Base-by-base conservation (phyloP, 2,329 filamentous ascomycete species). In the Exophiala sideris region DNA sequence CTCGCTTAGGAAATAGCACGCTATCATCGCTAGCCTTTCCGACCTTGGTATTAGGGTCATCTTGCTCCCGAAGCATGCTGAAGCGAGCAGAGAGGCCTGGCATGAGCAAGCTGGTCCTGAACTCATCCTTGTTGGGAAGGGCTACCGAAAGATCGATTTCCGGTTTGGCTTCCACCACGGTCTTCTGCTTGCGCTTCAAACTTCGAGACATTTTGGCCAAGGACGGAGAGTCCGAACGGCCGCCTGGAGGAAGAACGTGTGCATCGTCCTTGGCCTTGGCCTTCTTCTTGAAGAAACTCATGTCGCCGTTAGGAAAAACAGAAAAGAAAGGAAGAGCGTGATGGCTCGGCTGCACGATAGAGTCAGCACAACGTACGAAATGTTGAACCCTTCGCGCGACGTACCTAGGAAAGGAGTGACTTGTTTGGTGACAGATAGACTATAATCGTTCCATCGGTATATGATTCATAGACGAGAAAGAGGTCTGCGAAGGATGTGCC, bases 11-110 rank as follows among this genome's bases (percentile, higher is more conserved):
- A 59, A 84, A 88, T 16, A 97, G 74, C 2, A 97, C 91, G 62
- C 91, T 96, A 71, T 96, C 92, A 67, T 97, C 92, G 70, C 88
- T 94, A 12, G 92, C 92, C 71, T 97, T 96, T 54, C 92, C 92
- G 32, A 96, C 80, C 69, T 91, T 88, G 1, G 90, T 92, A 58
- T 78, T 86, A 1, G 92, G 92, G 65, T 96, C 91, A 68, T 96
- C 91, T 69, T 96, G 92, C 71, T 96, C 92, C 65, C 90, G 80
- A 32, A 97, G 76, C 92, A 97, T 97, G 63, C 92, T 97, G 70
- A 99, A 99, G 5, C 94, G 85, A 10, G 91, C 90, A 0, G 92
- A 97, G 3, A 99, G 79, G 39, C 91, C 92, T 0, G 90, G 91
- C 92, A 99, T 95, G 58, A 99, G 78, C 54, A 99, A 76, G 76